Percentiles rank a stretch among this genome's conserved stretches.
Evolutionary conservation across 2,329 filamentous ascomycete genomes (phyloP).

Genomic region (Chrysoporthe deuterocubensis): DNA sequence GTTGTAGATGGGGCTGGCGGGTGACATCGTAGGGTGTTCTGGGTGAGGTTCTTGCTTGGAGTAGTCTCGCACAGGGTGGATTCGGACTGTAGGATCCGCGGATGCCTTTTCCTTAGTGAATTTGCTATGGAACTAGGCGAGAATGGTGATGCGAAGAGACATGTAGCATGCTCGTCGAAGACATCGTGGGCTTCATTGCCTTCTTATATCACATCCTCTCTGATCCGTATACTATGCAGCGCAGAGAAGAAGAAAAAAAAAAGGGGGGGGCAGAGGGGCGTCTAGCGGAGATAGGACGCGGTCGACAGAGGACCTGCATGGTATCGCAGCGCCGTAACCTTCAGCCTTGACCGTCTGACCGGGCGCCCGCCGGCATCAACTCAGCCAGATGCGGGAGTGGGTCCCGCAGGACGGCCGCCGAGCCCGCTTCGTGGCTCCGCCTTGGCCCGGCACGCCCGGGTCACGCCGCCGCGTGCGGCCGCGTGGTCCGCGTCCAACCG

Average conservation of each 20-base stretch:
- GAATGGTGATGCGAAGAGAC: background rate
- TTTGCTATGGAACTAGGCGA: background rate
- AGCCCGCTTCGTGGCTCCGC: background rate
- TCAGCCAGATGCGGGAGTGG: background rate
- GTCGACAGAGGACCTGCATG: background rate
- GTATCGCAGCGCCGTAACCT: background rate
- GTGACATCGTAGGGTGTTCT: background rate
- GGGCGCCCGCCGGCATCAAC: no score
- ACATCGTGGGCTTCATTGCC: background rate
- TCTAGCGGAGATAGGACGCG: background rate
- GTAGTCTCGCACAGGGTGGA: background rate
- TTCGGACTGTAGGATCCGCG: background rate
- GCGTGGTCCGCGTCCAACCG: constrained; percentile 13
- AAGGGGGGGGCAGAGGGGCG: background rate
- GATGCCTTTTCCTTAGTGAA: no score
- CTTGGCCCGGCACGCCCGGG: background rate
- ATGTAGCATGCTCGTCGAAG: background rate
- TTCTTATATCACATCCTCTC: background rate
- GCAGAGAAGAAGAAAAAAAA: no score
- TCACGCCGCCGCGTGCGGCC: constrained; percentile 13
- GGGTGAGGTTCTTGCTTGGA: background rate
- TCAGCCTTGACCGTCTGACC: background rate
- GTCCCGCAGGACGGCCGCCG: background rate
- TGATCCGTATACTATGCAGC: background rate
- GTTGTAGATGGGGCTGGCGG: constrained; percentile 6